Conservation (phyloP, 805 yeast genomes). For the Saccharomycopsis fodiens region DNA sequence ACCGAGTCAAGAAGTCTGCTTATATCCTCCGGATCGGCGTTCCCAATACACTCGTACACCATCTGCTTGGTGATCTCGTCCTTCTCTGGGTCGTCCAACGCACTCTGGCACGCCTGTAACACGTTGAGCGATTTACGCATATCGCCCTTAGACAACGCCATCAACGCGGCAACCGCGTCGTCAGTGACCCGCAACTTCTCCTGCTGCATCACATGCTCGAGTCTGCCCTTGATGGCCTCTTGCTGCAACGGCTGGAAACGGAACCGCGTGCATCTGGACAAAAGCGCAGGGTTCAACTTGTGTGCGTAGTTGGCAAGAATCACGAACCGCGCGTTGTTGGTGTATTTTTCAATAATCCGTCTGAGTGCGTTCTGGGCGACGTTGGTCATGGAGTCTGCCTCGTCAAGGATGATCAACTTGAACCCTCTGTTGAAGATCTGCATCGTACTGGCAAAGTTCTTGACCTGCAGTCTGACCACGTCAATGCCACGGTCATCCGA, state of each 20-base stretch:
- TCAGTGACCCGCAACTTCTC: slow-evolving; percentile 55
- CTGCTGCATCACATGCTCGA: slow-evolving; percentile 57
- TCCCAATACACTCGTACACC: slow-evolving; percentile 92
- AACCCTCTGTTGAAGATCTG: slow-evolving; percentile 85
- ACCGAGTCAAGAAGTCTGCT: slow-evolving; percentile 69
- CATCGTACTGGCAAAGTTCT: slow-evolving; percentile 91
- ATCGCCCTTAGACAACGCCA: slow-evolving; percentile 81
- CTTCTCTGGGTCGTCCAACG: slow-evolving; percentile 40
- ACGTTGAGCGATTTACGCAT: slow-evolving; percentile 95
- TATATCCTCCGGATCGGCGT: slow-evolving; percentile 85
- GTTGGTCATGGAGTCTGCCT: slow-evolving; percentile 91
- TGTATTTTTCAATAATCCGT: slow-evolving; percentile 79
- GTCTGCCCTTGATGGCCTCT: slow-evolving; percentile 59
- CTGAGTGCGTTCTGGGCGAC: slow-evolving; percentile 80
- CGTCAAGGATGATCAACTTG: slow-evolving; percentile 88
- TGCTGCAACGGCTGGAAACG: slow-evolving; percentile 77
- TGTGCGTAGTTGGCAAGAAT: slow-evolving; percentile 94
- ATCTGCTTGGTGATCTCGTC: slow-evolving; percentile 60
- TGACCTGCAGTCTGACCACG: slow-evolving; percentile 95
- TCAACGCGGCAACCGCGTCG: slow-evolving; percentile 58
- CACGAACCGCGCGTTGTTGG: slow-evolving; percentile 92
- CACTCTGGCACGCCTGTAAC: slow-evolving; percentile 87
- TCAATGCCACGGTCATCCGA: slow-evolving; percentile 97
- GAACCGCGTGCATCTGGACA: slow-evolving; percentile 92
- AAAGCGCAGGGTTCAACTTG: slow-evolving; percentile 87